Evolutionary conservation across 805 yeast genomes (phyloP), one percentile per base, ranked within the genome.

Genomic region (Kazachstania martiniae): DNA sequence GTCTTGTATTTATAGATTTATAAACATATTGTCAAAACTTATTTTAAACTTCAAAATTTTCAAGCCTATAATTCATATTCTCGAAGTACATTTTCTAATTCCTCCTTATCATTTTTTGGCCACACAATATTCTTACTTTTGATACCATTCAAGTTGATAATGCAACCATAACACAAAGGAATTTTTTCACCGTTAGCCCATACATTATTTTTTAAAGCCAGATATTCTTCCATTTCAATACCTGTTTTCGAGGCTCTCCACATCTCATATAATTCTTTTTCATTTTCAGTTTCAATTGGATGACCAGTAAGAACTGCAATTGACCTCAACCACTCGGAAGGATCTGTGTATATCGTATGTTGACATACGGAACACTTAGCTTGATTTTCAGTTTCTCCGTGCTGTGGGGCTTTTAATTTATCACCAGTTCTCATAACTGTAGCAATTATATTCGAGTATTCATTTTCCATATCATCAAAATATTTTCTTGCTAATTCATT

Each of bases 361-460:
- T 67, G 65, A 48, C 95, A 84, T 1, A 83, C 42, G 10, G 56
- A 56, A 53, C 94, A 84, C 5, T 29, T 32, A n/a, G 27, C 14
- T 2, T 8, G 8, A 1, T 43, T 43, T 1, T 47, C 38, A 4
- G 37, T 38, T 14, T 27, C 29, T 14, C 19, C 21, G 12, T 9
- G n/a, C 10, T 13, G 50, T 0, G 82, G 83, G 6, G 63, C 63
- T 2, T 66, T 68, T 28, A 87, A 58, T 51, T 89, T 86, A 29
- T 77, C 77, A 4, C 91, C 95, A 0, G 94, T 86, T 42, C 83
- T 77, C 10, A 86, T 86, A 14, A 89, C 96, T 0, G 97, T 87
- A 0, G 95, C 80, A 3, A 87, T 86, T 2, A 89, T 82, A 35
- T 89, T 83, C 0, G 94, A 86, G 49, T 86, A 86, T 12, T 76